Evolutionary conservation across 495 filamentous ascomycete genomes (phyloP).

Genomic region (Aspergillus cavernicola): DNA sequence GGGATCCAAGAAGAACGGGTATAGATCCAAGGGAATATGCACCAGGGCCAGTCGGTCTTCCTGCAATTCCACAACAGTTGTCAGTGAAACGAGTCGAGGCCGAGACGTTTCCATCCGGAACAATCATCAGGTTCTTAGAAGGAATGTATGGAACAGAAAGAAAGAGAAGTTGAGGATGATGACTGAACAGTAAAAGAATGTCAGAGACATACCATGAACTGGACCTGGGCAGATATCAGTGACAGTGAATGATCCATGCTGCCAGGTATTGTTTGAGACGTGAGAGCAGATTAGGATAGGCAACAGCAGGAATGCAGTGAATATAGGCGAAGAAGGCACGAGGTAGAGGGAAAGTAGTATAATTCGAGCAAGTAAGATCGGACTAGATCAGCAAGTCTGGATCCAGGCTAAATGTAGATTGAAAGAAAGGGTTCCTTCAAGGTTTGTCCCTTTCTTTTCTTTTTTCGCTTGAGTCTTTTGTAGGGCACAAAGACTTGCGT

Average conservation of each 20-base stretch:
- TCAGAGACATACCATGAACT: constrained; percentile 49
- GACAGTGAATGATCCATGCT: constrained; percentile 48
- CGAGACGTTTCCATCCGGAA: background rate
- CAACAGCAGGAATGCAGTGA: background rate
- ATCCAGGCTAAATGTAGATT: no score
- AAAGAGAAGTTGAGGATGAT: background rate
- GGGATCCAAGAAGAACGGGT: constrained; percentile 75
- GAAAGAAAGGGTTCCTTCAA: constrained; percentile 6
- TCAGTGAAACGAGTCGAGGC: constrained; percentile 13
- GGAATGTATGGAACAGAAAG: background rate
- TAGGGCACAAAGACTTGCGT: constrained; percentile 8
- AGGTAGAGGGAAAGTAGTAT: background rate
- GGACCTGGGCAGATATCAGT: constrained; percentile 52
- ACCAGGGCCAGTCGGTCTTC: constrained; percentile 84
- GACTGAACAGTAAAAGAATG: background rate
- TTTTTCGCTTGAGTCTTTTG: constrained; percentile 16
- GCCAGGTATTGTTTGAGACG: background rate
- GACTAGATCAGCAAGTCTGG: background rate
- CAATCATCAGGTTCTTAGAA: background rate
- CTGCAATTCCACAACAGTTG: constrained; percentile 43
- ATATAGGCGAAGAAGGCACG: background rate
- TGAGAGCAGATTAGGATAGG: background rate
- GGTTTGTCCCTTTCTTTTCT: constrained; percentile 15
- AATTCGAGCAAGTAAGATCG: constrained; percentile 1
- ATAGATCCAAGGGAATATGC: constrained; percentile 82